Evolutionary conservation across 2,329 filamentous ascomycete species (phyloP), one percentile per base, ranked within the genome.

Genomic region (Coleophoma cylindrospora): DNA sequence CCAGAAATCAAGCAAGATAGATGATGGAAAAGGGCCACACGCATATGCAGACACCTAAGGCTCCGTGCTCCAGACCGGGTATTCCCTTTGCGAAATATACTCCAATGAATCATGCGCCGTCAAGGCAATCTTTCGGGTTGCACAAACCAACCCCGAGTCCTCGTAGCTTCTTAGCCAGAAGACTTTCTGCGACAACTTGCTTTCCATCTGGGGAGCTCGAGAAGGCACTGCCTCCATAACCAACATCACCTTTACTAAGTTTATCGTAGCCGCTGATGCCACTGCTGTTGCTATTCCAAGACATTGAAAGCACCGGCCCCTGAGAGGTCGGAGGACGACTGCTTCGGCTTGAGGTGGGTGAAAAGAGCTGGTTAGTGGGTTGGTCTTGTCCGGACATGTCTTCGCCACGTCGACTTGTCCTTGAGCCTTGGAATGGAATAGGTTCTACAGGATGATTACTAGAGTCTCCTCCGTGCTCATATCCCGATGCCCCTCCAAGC

Each of bases 81-180:
- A 61, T 62, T 54, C 48, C 55, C 49, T 50, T 53, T 51, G 53
- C 48, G 49, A 56, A 55, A 52, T 27, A 45, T 54, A 60, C 57
- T 61, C 60, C 58, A n/a, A 40, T 27, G 43, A 47, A 45, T 60
- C 44, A 62, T 45, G 55, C 47, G 33, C 48, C 48, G 49, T 60
- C 57, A n/a, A 52, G 34, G 21, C 48, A 34, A 44, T 60, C 60
- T 45, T 56, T 53, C 22, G 43, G 50, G 47, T 36, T 45, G 14
- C 38, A 53, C 21, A 49, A 17, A 17, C 55, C 55, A n/a, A 63
- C 60, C 34, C 60, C 64, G 6, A 66, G 54, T 37, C 81, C 79
- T 56, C 82, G 77, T 41, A 92, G 69, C 50, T 83, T 77, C 63
- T 82, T 82, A 11, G 88, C 88, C 14, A 94, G 70, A 14, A 94